Evolutionary conservation across 768 basidiomycete species (phyloP).

Genomic region (Amanita polypyramis): DNA sequence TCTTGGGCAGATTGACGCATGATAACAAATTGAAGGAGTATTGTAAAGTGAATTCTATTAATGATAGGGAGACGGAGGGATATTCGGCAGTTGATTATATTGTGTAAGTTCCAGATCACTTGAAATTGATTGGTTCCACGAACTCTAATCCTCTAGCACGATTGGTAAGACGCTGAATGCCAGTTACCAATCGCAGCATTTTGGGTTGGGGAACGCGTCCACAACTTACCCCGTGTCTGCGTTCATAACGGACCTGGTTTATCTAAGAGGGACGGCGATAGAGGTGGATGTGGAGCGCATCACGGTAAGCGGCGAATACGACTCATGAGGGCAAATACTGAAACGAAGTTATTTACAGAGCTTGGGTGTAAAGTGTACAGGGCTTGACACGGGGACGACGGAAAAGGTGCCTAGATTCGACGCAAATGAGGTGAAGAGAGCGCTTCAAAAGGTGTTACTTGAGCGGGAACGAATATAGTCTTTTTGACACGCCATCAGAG

Average conservation of each 20-base stretch:
- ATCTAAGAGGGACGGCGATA: conserved; percentile 55
- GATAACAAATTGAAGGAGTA: neutral
- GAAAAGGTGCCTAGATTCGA: conserved; percentile 27
- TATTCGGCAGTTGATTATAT: conserved; percentile 84
- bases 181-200: conserved; percentile 38
- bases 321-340: neutral
- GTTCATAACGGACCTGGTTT: conserved; percentile 79
- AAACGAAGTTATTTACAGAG: conserved; percentile 23
- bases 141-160: conserved; percentile 29
- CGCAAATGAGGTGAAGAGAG: conserved; percentile 32
- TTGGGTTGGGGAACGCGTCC: conserved; percentile 47
- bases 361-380: conserved; percentile 51
- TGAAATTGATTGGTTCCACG: conserved; percentile 7
- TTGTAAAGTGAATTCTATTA: conserved; percentile 66
- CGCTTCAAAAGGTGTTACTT: conserved; percentile 23
- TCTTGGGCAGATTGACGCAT: conserved; percentile 9
- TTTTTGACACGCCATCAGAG: neutral
- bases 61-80: conserved; percentile 84
- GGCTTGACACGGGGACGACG: conserved; percentile 24
- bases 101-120: conserved; percentile 28
- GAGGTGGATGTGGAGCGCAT: conserved; percentile 50
- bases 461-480: conserved; percentile 8
- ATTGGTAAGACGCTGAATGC: conserved; percentile 63
- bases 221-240: conserved; percentile 67
- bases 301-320: conserved; percentile 13